Evolutionary conservation across 495 filamentous ascomycete genomes (phyloP).

Genomic region (Aspergillus indologenus): DNA sequence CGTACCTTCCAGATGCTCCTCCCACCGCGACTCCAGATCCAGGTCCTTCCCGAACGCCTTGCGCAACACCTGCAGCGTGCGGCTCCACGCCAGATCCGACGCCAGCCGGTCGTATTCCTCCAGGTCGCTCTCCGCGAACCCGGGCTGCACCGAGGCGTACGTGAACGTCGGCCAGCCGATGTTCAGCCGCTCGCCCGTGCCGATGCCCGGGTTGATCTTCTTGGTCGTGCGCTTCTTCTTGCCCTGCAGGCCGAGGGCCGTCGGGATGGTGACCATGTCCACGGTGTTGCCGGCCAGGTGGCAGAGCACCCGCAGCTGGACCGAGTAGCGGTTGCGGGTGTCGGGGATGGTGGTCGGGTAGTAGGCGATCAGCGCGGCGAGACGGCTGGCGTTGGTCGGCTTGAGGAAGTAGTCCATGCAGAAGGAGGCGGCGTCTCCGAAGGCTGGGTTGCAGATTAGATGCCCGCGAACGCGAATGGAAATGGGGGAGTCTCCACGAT

Average conservation of each 20-base stretch:
- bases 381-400: conserved; percentile 40
- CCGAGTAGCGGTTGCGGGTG: conserved; percentile 45
- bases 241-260: conserved; percentile 62
- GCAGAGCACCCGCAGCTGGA: conserved; percentile 45
- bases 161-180: conserved; percentile 43
- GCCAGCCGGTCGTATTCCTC: conserved; percentile 52
- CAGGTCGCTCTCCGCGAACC: conserved; percentile 57
- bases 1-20: conserved; percentile 57
- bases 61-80: conserved; percentile 47
- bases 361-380: conserved; percentile 56
- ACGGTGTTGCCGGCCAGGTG: conserved; percentile 54
- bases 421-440: conserved; percentile 56
- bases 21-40: conserved; percentile 58
- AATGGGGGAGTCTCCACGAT: neutral
- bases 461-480: no score
- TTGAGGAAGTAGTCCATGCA: conserved; percentile 54
- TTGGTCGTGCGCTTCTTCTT: conserved; percentile 50
- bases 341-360: conserved; percentile 56
- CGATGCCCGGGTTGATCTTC: conserved; percentile 51
- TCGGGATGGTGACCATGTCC: conserved; percentile 41
- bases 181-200: conserved; percentile 47
- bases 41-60: conserved; percentile 58
- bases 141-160: conserved; percentile 46
- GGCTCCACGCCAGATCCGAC: conserved; percentile 53
- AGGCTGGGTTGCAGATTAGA: conserved; percentile 33